A percentile compares a stretch with the other conserved stretches of the same genome.
These are phyloP conservation scores for Rhinocladiella mackenziei DNA, from an alignment of 2,329 filamentous ascomycete species.

Conservation along the genomic window DNA sequence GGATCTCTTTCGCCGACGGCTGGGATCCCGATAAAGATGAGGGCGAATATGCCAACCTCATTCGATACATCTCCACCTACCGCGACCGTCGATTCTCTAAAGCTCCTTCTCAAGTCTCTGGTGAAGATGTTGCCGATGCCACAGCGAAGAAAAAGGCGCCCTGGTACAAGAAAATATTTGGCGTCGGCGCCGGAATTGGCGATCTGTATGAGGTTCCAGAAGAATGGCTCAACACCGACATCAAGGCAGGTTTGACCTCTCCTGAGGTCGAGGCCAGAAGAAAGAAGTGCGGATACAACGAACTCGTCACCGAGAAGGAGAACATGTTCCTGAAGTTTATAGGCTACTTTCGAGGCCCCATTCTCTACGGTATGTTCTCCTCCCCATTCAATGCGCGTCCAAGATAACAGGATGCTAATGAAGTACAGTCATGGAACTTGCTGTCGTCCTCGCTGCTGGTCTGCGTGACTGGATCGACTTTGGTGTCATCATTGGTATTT, in stretches of 20 bases:
- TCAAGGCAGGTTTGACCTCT: conserved; percentile 58
- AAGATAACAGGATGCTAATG: conserved; percentile 4
- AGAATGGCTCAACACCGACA: conserved; percentile 67
- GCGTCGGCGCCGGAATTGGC: conserved; percentile 25
- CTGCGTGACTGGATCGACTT: conserved; percentile 73
- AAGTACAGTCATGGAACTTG: conserved; percentile 66
- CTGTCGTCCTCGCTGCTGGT: conserved; percentile 68
- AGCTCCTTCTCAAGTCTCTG: conserved; percentile 39
- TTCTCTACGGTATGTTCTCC: conserved; percentile 66
- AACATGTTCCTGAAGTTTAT: conserved; percentile 72
- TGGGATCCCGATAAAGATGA: conserved; percentile 32
- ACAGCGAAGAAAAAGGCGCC: conserved; percentile 50
- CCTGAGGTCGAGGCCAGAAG: conserved; percentile 61
- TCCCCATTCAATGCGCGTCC: neutral
- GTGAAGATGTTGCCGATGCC: conserved; percentile 41
- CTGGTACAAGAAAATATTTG: conserved; percentile 57
- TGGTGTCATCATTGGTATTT: conserved; percentile 72
- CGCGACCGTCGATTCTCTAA: conserved; percentile 53
- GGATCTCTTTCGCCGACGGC: conserved; percentile 32
- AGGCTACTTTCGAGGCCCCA: conserved; percentile 69
- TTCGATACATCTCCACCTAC: conserved; percentile 65
- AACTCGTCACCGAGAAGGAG: conserved; percentile 69
- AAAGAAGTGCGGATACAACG: conserved; percentile 66
- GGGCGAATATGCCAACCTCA: conserved; percentile 63
- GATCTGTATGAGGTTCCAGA: conserved; percentile 52